A percentile compares a stretch with the other conserved stretches of the same genome.
Evolutionary conservation across 331 rosid species (phyloP).

Genomic region (Malus hybrid): DNA sequence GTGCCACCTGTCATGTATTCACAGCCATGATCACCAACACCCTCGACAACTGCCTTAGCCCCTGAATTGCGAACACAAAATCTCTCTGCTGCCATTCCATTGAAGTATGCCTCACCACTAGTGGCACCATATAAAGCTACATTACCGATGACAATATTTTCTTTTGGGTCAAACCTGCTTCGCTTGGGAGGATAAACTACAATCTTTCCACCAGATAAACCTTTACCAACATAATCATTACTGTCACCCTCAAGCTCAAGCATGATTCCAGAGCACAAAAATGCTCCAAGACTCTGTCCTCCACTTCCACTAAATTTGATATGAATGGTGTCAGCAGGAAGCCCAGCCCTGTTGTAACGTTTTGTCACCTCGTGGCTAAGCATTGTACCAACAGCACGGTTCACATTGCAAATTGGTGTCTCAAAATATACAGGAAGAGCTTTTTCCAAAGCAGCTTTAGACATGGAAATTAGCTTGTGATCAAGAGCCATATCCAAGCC

Average conservation of each 20-base stretch:
- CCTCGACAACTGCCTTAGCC: slow-evolving; percentile 91
- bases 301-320: slow-evolving; percentile 79
- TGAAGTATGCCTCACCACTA: slow-evolving; percentile 88
- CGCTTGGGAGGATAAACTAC: slow-evolving; percentile 82
- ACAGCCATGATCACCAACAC: slow-evolving; percentile 97
- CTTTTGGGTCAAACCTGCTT: slow-evolving; percentile 84
- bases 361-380: slow-evolving; percentile 98
- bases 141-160: slow-evolving; percentile 86
- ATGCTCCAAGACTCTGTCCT: slow-evolving; percentile 98
- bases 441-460: slow-evolving; percentile 71
- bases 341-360: slow-evolving; percentile 66
- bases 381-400: slow-evolving; percentile 97
- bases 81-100: slow-evolving; percentile 99
- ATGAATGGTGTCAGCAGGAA: slow-evolving; percentile 86
- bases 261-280: slow-evolving; percentile 86
- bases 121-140: slow-evolving; percentile 97
- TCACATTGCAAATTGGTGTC: slow-evolving; percentile 55
- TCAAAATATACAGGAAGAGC: slow-evolving; percentile 89
- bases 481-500: slow-evolving; percentile 90
- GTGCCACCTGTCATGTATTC: slow-evolving; percentile 98
- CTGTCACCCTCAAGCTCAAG: slow-evolving; percentile 97
- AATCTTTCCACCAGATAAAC: slow-evolving; percentile 89
- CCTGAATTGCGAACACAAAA: slow-evolving; percentile 97
- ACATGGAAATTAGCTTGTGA: slow-evolving; percentile 61
- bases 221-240: slow-evolving; percentile 96